Conservation (phyloP, 1,284 basidiomycete genomes). For the Ceratobasidium sp. region DNA sequence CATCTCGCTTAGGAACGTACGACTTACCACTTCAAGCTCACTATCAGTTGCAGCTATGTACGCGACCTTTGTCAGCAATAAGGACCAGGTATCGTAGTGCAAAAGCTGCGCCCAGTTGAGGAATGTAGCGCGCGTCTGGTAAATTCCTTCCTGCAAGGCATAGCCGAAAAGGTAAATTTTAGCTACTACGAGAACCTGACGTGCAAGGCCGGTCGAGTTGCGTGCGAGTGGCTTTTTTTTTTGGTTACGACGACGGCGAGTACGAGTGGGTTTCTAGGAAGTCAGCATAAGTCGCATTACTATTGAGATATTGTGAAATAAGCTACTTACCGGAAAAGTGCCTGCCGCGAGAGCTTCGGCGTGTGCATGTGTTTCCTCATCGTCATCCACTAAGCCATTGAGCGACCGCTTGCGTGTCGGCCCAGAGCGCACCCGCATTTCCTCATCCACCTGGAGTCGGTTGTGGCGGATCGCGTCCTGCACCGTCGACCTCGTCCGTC, state of each 20-base stretch:
- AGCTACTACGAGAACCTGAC: conserved; percentile 2
- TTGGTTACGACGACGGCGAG: conserved; percentile 4
- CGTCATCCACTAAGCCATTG: background rate
- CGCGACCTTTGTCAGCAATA: background rate
- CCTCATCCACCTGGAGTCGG: background rate
- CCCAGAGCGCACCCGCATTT: background rate
- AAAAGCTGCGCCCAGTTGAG: background rate
- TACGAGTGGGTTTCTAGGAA: background rate
- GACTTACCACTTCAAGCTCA: background rate
- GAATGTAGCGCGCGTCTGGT: background rate
- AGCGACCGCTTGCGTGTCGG: background rate
- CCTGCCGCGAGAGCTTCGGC: conserved; percentile 1
- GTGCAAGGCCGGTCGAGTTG: background rate
- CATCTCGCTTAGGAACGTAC: background rate
- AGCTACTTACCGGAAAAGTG: background rate
- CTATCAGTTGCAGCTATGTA: background rate
- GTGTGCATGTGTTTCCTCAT: conserved; percentile 5
- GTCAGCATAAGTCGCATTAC: background rate
- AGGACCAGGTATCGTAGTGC: background rate
- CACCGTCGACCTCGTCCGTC: background rate
- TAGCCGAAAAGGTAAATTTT: conserved; percentile 11
- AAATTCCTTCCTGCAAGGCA: background rate
- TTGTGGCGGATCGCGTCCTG: background rate
- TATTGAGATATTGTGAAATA: background rate
- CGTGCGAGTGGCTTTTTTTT: conserved; percentile 34